A percentile compares a stretch with the other conserved stretches of the same genome.
These are phyloP conservation scores for Penstemon eatonii DNA, from an alignment of 257 asterid genomes.

Conservation along the genomic window DNA sequence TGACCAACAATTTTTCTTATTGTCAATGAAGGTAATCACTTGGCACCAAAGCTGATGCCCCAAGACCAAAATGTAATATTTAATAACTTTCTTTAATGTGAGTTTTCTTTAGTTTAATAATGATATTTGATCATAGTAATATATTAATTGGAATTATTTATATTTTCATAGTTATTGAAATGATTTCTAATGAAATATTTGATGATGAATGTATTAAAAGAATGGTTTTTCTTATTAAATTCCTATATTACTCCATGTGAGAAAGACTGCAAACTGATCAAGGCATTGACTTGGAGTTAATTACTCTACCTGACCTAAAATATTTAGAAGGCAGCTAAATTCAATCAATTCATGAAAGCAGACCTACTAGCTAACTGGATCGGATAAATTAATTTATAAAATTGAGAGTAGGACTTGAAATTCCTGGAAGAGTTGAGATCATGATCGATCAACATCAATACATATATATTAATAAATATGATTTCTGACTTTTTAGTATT, in stretches of 20 bases:
- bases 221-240: not conserved
- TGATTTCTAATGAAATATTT: not conserved
- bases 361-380: constrained; percentile 4
- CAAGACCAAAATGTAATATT: too few relatives aligned
- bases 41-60: too few relatives aligned
- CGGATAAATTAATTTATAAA: constrained; percentile 11
- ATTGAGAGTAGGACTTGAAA: not conserved
- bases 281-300: constrained; percentile 23
- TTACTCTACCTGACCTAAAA: constrained; percentile 33
- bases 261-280: constrained; percentile 20
- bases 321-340: not conserved
- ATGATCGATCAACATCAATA: constrained; percentile 11
- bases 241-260: not conserved
- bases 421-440: constrained; percentile 7
- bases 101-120: not conserved
- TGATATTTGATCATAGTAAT: not conserved
- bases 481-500: constrained; percentile 26
- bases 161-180: not conserved
- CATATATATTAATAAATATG: not conserved
- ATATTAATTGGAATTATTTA: not conserved
- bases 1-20: too few relatives aligned
- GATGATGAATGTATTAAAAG: not conserved
- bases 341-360: constrained; percentile 14
- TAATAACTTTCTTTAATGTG: too few relatives aligned
- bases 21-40: too few relatives aligned